Percentiles rank a stretch among this genome's conserved stretches.
phyloP scores from a whole-genome alignment of 2,329 filamentous ascomycete species.

The Anthostomella pinea region DNA sequence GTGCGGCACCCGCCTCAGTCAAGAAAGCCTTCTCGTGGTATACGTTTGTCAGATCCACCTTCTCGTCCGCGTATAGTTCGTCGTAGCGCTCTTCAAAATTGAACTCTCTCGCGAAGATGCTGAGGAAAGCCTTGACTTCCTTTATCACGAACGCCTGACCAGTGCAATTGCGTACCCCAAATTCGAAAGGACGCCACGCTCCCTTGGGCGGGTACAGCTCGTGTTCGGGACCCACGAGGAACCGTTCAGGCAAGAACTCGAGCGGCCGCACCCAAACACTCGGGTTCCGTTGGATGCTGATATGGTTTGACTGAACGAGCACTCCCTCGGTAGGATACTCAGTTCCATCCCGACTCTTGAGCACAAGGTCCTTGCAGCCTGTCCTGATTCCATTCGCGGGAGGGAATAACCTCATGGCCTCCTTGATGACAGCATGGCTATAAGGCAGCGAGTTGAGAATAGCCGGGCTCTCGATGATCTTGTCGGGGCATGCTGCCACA shows the following conservation, averaged over 20 bases:
- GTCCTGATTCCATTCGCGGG: slow-evolving; percentile 45
- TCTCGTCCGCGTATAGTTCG: slow-evolving; percentile 22
- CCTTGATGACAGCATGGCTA: slow-evolving; percentile 53
- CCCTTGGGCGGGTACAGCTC: slow-evolving; percentile 37
- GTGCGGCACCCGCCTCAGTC: slow-evolving; percentile 26
- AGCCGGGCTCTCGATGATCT: slow-evolving; percentile 40
- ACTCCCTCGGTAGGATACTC: slow-evolving; percentile 44
- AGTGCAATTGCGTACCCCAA: slow-evolving; percentile 53
- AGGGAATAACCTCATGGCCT: slow-evolving; percentile 52
- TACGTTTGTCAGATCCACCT: slow-evolving; percentile 25
- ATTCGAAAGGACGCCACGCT: slow-evolving; percentile 55
- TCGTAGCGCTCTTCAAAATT: slow-evolving; percentile 28
- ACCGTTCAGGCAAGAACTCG: slow-evolving; percentile 49
- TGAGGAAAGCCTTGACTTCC: slow-evolving; percentile 26
- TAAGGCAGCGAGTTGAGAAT: slow-evolving; percentile 52
- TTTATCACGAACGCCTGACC: slow-evolving; percentile 43
- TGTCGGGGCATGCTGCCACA: slow-evolving; percentile 34
- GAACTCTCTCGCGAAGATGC: slow-evolving; percentile 26
- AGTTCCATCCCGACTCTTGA: slow-evolving; percentile 41
- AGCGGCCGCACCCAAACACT: slow-evolving; percentile 41
- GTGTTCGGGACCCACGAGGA: slow-evolving; percentile 34
- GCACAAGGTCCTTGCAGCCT: slow-evolving; percentile 36
- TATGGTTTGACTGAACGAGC: slow-evolving; percentile 39
- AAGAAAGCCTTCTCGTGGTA: slow-evolving; percentile 26
- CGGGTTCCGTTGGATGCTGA: slow-evolving; percentile 38